Evolutionary conservation across 2,329 filamentous ascomycete species (phyloP).

Genomic region (Fusarium penzigii): DNA sequence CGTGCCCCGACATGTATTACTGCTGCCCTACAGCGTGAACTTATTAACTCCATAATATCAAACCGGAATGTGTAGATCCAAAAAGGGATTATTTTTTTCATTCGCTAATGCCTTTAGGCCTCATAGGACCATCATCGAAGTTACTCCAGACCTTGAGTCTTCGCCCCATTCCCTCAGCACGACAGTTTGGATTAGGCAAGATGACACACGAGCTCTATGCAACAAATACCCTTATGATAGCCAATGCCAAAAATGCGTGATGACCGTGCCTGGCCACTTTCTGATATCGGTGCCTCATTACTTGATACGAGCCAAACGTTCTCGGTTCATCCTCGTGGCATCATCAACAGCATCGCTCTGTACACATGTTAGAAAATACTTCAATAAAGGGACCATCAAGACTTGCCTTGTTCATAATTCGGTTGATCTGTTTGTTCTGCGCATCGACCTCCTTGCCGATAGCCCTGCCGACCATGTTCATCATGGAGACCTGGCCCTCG

Average conservation of each 20-base stretch:
- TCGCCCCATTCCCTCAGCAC: no score
- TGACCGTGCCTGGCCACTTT: constrained; percentile 7
- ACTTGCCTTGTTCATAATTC: constrained; percentile 75
- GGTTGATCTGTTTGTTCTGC: constrained; percentile 74
- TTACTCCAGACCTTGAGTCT: no score
- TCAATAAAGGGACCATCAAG: neutral
- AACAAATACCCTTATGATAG: constrained; percentile 8
- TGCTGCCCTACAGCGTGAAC: no score
- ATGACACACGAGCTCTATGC: neutral
- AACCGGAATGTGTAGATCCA: no score
- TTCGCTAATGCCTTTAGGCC: no score
- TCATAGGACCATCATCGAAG: no score
- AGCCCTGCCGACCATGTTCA: constrained; percentile 73
- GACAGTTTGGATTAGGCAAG: no score
- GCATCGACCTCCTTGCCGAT: constrained; percentile 74
- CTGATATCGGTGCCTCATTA: constrained; percentile 20
- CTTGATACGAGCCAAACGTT: constrained; percentile 65
- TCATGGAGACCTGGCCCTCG: constrained; percentile 65
- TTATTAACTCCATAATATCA: no score
- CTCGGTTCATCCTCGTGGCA: constrained; percentile 76
- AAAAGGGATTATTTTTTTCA: no score
- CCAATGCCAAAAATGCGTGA: constrained; percentile 1
- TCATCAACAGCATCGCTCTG: constrained; percentile 84
- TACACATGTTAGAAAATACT: neutral
- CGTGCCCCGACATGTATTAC: no score